phyloP scores from a whole-genome alignment of 108 stramenopile species.

The Asterionellopsis glacialis region DNA sequence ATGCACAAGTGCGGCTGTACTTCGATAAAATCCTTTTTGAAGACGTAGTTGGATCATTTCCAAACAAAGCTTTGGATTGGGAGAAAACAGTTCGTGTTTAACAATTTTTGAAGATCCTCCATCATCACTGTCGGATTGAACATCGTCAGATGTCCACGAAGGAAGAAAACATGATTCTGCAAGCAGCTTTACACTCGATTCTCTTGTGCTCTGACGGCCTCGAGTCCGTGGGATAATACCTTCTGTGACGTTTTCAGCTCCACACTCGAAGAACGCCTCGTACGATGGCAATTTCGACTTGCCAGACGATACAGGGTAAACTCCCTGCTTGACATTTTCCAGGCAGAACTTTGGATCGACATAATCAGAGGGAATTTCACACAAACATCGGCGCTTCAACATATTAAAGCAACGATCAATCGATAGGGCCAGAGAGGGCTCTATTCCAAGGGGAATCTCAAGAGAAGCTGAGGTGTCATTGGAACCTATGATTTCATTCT shows the following conservation, averaged over 20 bases:
- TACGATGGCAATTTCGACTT: slow-evolving; percentile 19
- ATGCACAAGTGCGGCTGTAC: slow-evolving; percentile 22
- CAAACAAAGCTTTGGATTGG: slow-evolving; percentile 33
- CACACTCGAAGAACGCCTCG: slow-evolving; percentile 10
- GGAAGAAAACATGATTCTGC: slow-evolving; percentile 22
- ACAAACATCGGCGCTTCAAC: slow-evolving; percentile 35
- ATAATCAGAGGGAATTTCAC: slow-evolving; percentile 17
- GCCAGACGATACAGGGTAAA: background rate
- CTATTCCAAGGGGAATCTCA: background rate
- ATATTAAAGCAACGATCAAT: slow-evolving; percentile 31
- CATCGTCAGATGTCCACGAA: background rate
- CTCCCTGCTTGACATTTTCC: slow-evolving; percentile 16
- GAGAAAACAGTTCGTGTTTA: slow-evolving; percentile 17
- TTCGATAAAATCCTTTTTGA: slow-evolving; percentile 36
- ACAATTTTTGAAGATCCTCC: background rate
- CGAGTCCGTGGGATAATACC: slow-evolving; percentile 6
- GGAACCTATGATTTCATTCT: background rate
- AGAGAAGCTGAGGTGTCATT: background rate
- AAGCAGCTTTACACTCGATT: slow-evolving; percentile 5
- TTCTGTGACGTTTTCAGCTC: background rate
- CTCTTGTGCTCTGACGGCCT: slow-evolving; percentile 7
- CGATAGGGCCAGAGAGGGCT: background rate
- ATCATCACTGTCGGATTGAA: background rate
- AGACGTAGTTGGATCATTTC: slow-evolving; percentile 39
- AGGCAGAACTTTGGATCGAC: slow-evolving; percentile 23